Evolutionary conservation across 192 early-diverging fungal genomes (phyloP).

Genomic region (Linnemannia schmuckeri): DNA sequence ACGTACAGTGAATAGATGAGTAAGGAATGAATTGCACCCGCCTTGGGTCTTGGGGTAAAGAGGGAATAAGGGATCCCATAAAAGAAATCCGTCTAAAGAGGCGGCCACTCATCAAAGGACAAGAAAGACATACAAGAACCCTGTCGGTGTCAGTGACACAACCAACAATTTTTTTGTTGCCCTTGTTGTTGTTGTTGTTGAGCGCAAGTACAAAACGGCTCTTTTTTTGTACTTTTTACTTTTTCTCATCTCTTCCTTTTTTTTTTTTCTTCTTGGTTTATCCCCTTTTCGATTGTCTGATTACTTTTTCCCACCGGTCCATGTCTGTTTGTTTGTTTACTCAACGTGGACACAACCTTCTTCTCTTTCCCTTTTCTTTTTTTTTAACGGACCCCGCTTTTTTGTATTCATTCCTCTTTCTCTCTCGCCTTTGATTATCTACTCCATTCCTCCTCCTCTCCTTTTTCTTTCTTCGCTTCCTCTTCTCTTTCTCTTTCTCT

Average conservation of each 20-base stretch:
- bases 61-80: too few species aligned
- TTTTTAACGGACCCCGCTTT: neutral
- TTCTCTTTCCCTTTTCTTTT: neutral
- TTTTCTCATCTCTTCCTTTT: neutral
- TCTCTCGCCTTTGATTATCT: constrained; percentile 1
- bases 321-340: neutral
- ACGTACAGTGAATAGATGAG: neutral
- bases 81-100: too few species aligned
- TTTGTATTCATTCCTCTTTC: neutral
- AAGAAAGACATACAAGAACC: neutral
- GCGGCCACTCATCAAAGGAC: neutral
- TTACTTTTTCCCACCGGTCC: neutral
- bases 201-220: neutral
- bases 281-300: neutral
- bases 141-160: neutral
- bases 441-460: neutral
- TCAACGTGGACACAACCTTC: neutral
- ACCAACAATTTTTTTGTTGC: neutral
- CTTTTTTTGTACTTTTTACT: neutral
- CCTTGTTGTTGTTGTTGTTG: neutral
- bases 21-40: neutral
- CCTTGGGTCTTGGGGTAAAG: neutral
- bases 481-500: neutral
- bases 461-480: neutral
- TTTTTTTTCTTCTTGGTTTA: neutral